Evolutionary conservation across 2,329 filamentous ascomycete genomes (phyloP).

Genomic region (Ilyonectria robusta): DNA sequence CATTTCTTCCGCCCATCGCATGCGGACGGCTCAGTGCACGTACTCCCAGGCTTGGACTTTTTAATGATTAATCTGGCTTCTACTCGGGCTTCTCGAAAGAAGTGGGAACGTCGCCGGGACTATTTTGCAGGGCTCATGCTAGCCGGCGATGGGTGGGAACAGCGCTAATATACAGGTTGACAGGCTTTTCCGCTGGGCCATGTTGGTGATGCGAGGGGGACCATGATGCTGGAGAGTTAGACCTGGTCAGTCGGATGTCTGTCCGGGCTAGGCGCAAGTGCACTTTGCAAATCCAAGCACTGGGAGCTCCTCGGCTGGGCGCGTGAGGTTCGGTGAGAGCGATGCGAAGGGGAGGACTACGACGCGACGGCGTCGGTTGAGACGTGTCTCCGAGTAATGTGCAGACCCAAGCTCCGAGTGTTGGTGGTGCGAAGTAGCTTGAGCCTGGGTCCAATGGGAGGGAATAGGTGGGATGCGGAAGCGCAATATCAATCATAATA

Average conservation of each 20-base stretch:
- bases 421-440: conserved; percentile 5
- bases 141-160: conserved; percentile 5
- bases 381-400: conserved; percentile 8
- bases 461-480: conserved; percentile 8
- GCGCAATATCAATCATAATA: conserved; percentile 16
- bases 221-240: background rate
- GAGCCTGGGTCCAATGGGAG: conserved; percentile 3
- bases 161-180: conserved; percentile 20
- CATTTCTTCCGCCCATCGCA: conserved; percentile 5
- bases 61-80: conserved; percentile 29
- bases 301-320: background rate
- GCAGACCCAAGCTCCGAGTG: background rate
- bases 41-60: conserved; percentile 16
- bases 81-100: conserved; percentile 43
- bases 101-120: conserved; percentile 32
- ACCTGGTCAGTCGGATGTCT: background rate
- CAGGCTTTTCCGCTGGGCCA: background rate
- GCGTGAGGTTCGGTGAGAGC: conserved; percentile 11
- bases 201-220: background rate
- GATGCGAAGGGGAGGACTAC: conserved; percentile 11
- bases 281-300: conserved; percentile 22
- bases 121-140: conserved; percentile 22
- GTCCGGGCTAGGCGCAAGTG: conserved; percentile 7
- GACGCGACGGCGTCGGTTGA: conserved; percentile 12
- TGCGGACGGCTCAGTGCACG: conserved; percentile 21